Conservation (phyloP, 345 rosid species). For the Citrus trifoliata region DNA sequence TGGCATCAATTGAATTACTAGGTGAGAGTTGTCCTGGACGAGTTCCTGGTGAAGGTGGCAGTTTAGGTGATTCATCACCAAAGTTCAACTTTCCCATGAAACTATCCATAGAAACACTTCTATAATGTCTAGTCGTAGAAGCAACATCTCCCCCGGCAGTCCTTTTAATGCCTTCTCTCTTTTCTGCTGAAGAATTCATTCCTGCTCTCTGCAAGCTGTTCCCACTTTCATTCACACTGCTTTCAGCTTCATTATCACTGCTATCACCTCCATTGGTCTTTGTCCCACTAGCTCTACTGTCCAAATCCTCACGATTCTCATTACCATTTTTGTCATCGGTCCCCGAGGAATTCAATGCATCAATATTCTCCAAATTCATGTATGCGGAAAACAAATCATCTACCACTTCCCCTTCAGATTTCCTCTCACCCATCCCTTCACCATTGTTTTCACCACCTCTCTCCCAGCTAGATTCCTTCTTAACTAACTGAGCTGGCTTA, state of each 20-base stretch:
- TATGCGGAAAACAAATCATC: conserved; percentile 93
- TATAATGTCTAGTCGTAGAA: conserved; percentile 65
- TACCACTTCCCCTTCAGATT: conserved; percentile 70
- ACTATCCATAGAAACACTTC: conserved; percentile 97
- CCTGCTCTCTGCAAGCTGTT: conserved; percentile 36
- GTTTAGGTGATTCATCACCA: conserved; percentile 69
- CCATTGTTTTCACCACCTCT: conserved; percentile 36
- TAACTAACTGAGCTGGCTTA: conserved; percentile 43
- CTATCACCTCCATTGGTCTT: conserved; percentile 79
- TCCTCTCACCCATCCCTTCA: conserved; percentile 76
- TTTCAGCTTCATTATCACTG: conserved; percentile 94
- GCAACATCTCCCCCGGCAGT: conserved; percentile 75
- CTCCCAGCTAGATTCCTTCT: conserved; percentile 56
- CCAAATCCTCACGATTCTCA: conserved; percentile 80
- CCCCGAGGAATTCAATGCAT: conserved; percentile 70
- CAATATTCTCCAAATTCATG: conserved; percentile 92
- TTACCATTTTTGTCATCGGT: conserved; percentile 68
- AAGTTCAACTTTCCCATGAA: conserved; percentile 80
- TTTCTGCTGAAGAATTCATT: conserved; percentile 42
- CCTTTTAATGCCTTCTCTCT: conserved; percentile 78
- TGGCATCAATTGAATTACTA: conserved; percentile 60
- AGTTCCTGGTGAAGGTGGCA: conserved; percentile 77
- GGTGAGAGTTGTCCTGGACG: conserved; percentile 70
- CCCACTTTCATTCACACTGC: conserved; percentile 73
- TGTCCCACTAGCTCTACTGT: conserved; percentile 86